Base-by-base conservation (phyloP, 2,329 filamentous ascomycete species). In the Fonsecaea multimorphosa region DNA sequence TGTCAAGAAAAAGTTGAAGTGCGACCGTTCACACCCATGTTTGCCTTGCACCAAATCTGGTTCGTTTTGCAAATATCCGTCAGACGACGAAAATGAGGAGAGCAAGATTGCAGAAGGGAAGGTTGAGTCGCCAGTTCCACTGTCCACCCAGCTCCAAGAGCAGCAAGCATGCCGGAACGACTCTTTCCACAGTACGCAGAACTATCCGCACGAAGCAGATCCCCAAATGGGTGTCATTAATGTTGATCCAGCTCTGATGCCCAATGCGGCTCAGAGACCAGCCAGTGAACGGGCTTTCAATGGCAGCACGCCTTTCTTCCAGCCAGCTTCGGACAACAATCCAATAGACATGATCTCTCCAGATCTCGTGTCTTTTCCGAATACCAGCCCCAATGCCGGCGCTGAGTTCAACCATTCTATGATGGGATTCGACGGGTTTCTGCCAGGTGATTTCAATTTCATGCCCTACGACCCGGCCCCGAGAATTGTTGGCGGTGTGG, bases 1-100 rank as follows among this genome's bases (percentile, higher is more conserved):
- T 44, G 67, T 67, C 40, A 64, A 63, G 22, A 69, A 69, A 53
- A 69, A 69, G 46, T 38, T 69, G 49, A 69, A 65, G 40, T 69
- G 67, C 34, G 62, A 69, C 44, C 61, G 67, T 16, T 51, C 16
- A 4, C 51, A 65, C 8, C 64, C 67, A 19, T 69, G 67, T 55
- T 11, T 51, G 12, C 46, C 53, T 12, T 69, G 67, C 38, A 36
- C 46, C 8, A 69, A 67, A 44, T 56, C 64, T 3, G 36, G 32
- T 14, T 49, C 38, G 12, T 19, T 56, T 27, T 69, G 67, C 61
- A 58, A 66, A 61, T 67, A 69, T 55, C 61, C 64, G 22, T 38
- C 22, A 12, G 67, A 64, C 14, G 57, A 64, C 9, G 36, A 54
- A 16, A 12, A 27, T 11, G 29, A 12, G 8, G 61, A 61, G 2